A percentile compares a stretch with the other conserved stretches of the same genome.
Conservation (phyloP, 2,329 filamentous ascomycete species). For the Hypoxylon sp. region DNA sequence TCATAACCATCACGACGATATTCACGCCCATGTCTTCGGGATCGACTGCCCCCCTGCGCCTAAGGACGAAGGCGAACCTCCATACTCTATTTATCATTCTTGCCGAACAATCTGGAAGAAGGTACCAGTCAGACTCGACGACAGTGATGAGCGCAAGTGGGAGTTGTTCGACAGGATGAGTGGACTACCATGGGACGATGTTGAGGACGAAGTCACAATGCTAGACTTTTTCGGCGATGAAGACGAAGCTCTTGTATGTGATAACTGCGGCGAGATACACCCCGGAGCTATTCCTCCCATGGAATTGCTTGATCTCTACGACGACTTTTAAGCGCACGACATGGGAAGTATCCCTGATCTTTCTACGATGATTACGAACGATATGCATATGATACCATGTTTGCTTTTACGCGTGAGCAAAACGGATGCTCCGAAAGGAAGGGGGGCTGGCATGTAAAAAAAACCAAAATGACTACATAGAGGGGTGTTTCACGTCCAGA, state of each 20-base stretch:
- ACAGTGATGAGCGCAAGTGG: constrained; percentile 62
- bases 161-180: constrained; percentile 61
- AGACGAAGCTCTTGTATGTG: constrained; percentile 48
- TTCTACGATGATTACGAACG: constrained; percentile 45
- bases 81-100: constrained; percentile 59
- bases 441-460: constrained; percentile 17
- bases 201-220: constrained; percentile 52
- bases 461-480: constrained; percentile 1
- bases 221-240: constrained; percentile 51
- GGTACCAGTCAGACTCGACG: constrained; percentile 60
- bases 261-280: constrained; percentile 54
- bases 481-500: not conserved
- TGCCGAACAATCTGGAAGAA: constrained; percentile 67
- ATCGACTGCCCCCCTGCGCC: constrained; percentile 60
- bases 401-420: constrained; percentile 36
- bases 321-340: constrained; percentile 42
- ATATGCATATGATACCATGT: constrained; percentile 48
- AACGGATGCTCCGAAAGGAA: constrained; percentile 24
- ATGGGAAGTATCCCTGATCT: constrained; percentile 1
- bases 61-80: constrained; percentile 60
- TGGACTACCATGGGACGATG: constrained; percentile 53
- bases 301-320: constrained; percentile 52
- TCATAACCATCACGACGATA: constrained; percentile 52
- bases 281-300: constrained; percentile 52
- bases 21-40: constrained; percentile 47